These are phyloP conservation scores for Eragrostis nindensis DNA, from an alignment of 176 grass and related monocot genomes.

Conservation along the genomic window DNA sequence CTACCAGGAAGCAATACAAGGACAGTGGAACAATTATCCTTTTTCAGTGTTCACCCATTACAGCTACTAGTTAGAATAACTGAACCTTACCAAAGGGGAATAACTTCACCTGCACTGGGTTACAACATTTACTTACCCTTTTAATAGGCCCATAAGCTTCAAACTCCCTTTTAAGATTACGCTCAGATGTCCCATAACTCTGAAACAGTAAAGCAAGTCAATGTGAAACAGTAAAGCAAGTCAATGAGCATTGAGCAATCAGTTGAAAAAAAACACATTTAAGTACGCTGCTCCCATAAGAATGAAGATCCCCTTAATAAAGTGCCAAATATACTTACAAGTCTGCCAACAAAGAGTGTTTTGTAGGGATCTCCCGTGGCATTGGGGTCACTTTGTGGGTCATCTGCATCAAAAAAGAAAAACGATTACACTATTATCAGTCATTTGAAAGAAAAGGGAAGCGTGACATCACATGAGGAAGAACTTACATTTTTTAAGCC, in stretches of 20 bases:
- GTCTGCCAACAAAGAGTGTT: slow-evolving; percentile 71
- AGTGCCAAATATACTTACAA: slow-evolving; percentile 53
- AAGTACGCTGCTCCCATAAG: not conserved
- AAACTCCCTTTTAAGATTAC: slow-evolving; percentile 75
- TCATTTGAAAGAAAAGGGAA: not conserved
- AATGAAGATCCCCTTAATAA: not conserved
- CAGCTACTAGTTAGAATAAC: slow-evolving; percentile 21
- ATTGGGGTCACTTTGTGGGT: slow-evolving; percentile 70
- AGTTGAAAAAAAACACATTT: slow-evolving; percentile 14
- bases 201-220: slow-evolving; percentile 42
- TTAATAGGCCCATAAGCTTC: slow-evolving; percentile 90
- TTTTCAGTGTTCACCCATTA: slow-evolving; percentile 7
- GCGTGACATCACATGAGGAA: not conserved
- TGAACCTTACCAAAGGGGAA: slow-evolving; percentile 66
- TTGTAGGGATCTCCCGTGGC: slow-evolving; percentile 82
- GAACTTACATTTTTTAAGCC: slow-evolving; percentile 68
- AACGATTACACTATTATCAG: not conserved
- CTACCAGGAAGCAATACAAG: not conserved
- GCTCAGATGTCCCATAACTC: slow-evolving; percentile 74
- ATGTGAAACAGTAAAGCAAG: too few relatives aligned
- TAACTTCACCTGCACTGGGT: slow-evolving; percentile 58
- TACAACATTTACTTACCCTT: slow-evolving; percentile 69
- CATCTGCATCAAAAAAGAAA: slow-evolving; percentile 51
- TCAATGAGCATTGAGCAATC: slow-evolving; percentile 23
- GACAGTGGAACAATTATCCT: not conserved